A percentile compares a stretch with the other conserved stretches of the same genome.
phyloP scores from a whole-genome alignment of 1,139 yeast species.

The Pneumocystis jirovecii region DNA sequence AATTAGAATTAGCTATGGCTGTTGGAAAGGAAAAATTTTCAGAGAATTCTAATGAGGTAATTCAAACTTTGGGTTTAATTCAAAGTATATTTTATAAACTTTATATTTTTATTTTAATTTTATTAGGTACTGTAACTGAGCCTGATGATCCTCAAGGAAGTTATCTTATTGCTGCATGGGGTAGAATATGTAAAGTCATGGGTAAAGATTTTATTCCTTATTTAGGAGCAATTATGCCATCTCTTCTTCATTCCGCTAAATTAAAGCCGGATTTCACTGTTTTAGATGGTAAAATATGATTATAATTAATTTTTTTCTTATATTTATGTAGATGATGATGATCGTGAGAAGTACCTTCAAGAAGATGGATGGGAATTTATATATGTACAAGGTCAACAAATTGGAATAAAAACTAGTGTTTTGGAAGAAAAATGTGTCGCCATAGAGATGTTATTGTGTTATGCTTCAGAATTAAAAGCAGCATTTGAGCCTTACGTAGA shows the following conservation, averaged over 20 bases:
- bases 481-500: slow-evolving; percentile 72
- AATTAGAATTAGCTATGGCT: slow-evolving; percentile 46
- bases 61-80: slow-evolving; percentile 55
- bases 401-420: slow-evolving; percentile 85
- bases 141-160: slow-evolving; percentile 74
- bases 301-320: background rate
- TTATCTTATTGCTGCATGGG: slow-evolving; percentile 92
- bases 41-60: slow-evolving; percentile 60
- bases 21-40: slow-evolving; percentile 84
- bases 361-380: slow-evolving; percentile 95
- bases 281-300: slow-evolving; percentile 32
- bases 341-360: slow-evolving; percentile 63
- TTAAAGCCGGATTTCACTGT: slow-evolving; percentile 80
- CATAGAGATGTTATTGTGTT: slow-evolving; percentile 72
- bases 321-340: slow-evolving; percentile 44
- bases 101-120: background rate
- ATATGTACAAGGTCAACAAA: slow-evolving; percentile 76
- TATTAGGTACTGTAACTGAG: slow-evolving; percentile 19
- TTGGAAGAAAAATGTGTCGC: slow-evolving; percentile 89
- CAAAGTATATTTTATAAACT: slow-evolving; percentile 28
- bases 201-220: slow-evolving; percentile 82
- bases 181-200: slow-evolving; percentile 72
- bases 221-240: slow-evolving; percentile 78
- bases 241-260: slow-evolving; percentile 67
- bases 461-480: slow-evolving; percentile 71